Evolutionary conservation across 805 yeast species (phyloP).

Genomic region (Metschnikowia hibisci): DNA sequence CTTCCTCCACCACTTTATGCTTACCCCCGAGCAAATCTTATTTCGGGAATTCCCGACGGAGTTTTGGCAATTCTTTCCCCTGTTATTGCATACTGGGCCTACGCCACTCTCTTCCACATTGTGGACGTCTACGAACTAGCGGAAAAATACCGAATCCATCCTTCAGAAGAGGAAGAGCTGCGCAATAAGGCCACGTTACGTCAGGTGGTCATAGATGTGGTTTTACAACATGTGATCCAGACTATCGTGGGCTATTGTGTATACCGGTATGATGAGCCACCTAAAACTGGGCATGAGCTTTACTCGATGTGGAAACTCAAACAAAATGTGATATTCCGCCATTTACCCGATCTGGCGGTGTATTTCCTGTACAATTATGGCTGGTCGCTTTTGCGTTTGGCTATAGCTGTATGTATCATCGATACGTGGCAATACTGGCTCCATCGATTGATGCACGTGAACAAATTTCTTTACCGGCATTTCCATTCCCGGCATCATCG

Average conservation of each 20-base stretch:
- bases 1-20: slow-evolving; percentile 14
- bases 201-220: slow-evolving; percentile 77
- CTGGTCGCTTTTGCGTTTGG: slow-evolving; percentile 53
- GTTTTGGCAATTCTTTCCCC: slow-evolving; percentile 71
- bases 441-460: slow-evolving; percentile 85
- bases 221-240: slow-evolving; percentile 82
- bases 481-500: slow-evolving; percentile 95
- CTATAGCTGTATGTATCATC: slow-evolving; percentile 64
- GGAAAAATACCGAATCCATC: slow-evolving; percentile 84
- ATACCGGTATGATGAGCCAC: slow-evolving; percentile 52
- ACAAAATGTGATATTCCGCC: slow-evolving; percentile 33
- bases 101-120: slow-evolving; percentile 68
- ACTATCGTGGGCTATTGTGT: slow-evolving; percentile 60
- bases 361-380: slow-evolving; percentile 60
- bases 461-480: slow-evolving; percentile 66
- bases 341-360: slow-evolving; percentile 47
- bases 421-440: slow-evolving; percentile 96
- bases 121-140: slow-evolving; percentile 73
- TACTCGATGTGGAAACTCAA: slow-evolving; percentile 45
- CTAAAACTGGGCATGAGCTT: slow-evolving; percentile 50
- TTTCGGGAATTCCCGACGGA: slow-evolving; percentile 68
- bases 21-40: slow-evolving; percentile 38
- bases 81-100: slow-evolving; percentile 77
- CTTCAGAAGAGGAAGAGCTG: slow-evolving; percentile 74
- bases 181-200: slow-evolving; percentile 70